Evolutionary conservation across 495 filamentous ascomycete genomes (phyloP).

Genomic region (Pyrenula aspistea): DNA sequence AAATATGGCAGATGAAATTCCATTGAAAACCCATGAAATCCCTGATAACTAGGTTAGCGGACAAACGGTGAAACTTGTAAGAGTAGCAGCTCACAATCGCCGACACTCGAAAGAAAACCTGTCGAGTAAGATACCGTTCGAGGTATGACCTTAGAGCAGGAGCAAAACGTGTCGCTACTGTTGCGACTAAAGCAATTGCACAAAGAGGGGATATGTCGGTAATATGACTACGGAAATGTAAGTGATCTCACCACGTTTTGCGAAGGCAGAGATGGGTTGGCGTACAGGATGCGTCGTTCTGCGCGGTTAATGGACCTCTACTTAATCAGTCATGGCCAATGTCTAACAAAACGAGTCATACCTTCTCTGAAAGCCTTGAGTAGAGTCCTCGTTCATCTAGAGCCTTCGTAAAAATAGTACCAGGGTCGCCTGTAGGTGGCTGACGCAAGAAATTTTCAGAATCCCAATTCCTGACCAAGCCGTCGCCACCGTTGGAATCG

Average conservation of each 20-base stretch:
- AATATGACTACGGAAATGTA: background rate
- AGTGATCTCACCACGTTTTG: background rate
- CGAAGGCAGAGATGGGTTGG: background rate
- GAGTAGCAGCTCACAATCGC: background rate
- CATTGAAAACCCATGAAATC: slow-evolving; percentile 9
- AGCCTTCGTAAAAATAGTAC: background rate
- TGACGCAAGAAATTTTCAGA: background rate
- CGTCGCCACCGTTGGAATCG: background rate
- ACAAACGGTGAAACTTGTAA: background rate
- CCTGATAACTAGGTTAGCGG: background rate
- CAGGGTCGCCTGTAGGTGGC: background rate
- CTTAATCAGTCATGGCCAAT: background rate
- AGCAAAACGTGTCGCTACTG: background rate
- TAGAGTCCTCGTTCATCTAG: background rate
- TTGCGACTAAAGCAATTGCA: background rate
- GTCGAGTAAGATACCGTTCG: background rate
- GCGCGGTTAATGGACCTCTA: background rate
- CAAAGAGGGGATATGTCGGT: background rate
- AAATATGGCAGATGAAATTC: slow-evolving; percentile 21
- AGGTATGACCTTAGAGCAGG: background rate
- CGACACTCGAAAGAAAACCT: background rate
- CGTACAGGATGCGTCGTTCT: background rate
- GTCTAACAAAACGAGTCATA: background rate
- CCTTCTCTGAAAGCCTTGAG: background rate
- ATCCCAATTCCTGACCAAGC: background rate